Evolutionary conservation across 2,329 filamentous ascomycete genomes (phyloP).

Genomic region (Pseudocercospora ulei): DNA sequence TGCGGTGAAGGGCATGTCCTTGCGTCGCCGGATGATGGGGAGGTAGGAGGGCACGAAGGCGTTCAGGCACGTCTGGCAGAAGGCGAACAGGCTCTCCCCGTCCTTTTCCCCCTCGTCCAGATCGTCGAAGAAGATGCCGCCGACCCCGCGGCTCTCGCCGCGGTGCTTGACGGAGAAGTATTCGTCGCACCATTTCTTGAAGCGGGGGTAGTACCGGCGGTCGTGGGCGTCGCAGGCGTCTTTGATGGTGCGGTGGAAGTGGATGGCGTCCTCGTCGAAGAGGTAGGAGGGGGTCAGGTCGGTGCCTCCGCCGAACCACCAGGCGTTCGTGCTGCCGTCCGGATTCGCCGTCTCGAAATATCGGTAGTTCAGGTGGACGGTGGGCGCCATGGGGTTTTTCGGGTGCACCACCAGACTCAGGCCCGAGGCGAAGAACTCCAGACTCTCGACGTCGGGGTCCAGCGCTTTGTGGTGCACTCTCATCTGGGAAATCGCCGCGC

Average conservation of each 20-base stretch:
- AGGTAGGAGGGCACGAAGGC: conserved; percentile 86
- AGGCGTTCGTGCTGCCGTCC: conserved; percentile 70
- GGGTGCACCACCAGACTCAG: conserved; percentile 90
- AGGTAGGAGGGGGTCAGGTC: conserved; percentile 89
- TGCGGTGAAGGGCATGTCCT: conserved; percentile 81
- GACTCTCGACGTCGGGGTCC: conserved; percentile 62
- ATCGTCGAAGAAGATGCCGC: conserved; percentile 98
- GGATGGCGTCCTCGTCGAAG: conserved; percentile 92
- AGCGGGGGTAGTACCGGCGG: conserved; percentile 79
- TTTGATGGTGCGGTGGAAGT: conserved; percentile 93
- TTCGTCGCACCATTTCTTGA: conserved; percentile 97
- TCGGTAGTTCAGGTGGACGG: conserved; percentile 94
- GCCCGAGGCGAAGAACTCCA: conserved; percentile 93
- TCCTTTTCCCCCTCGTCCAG: conserved; percentile 79
- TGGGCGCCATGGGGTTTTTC: conserved; percentile 90
- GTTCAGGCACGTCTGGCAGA: conserved; percentile 72
- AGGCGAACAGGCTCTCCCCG: conserved; percentile 80
- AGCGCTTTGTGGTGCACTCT: conserved; percentile 88
- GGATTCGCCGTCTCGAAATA: conserved; percentile 94
- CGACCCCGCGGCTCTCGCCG: conserved; percentile 73
- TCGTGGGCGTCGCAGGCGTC: conserved; percentile 88
- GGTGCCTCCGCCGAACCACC: conserved; percentile 97
- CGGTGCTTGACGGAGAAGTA: conserved; percentile 95
- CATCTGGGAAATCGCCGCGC: conserved; percentile 85
- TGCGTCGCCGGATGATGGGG: conserved; percentile 76